Conservation (phyloP, 1,284 basidiomycete genomes). For the Malassezia restricta region DNA sequence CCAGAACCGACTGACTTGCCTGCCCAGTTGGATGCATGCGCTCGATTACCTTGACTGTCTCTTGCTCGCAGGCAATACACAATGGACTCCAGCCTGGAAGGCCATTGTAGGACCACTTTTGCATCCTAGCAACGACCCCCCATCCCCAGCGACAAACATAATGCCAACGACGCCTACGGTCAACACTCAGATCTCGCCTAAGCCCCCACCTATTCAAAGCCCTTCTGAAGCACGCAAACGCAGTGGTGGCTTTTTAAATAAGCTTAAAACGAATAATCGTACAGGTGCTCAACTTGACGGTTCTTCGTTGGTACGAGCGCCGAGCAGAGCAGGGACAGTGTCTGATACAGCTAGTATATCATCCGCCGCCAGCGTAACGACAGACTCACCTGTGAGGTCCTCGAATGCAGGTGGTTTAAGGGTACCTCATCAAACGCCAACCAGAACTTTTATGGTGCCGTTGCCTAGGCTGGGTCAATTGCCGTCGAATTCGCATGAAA, state of each 20-base stretch:
- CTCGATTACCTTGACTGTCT: conserved; percentile 70
- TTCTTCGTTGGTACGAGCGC: not conserved
- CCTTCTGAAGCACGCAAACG: not conserved
- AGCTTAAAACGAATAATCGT: not conserved
- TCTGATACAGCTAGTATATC: too few relatives aligned
- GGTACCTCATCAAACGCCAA: not conserved
- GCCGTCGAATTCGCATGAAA: too few relatives aligned
- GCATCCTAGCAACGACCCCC: not conserved
- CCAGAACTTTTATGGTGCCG: not conserved
- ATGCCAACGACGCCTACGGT: too few relatives aligned
- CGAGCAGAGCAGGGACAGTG: not conserved
- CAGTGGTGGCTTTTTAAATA: not conserved
- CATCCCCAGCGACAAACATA: too few relatives aligned
- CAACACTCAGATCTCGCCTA: not conserved
- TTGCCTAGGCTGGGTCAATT: not conserved
- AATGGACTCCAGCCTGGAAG: conserved; percentile 81
- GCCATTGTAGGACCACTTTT: conserved; percentile 55
- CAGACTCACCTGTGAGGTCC: not conserved
- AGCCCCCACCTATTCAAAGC: not conserved
- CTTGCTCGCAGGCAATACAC: conserved; percentile 75
- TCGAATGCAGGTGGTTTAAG: not conserved
- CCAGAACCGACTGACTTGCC: conserved; percentile 71
- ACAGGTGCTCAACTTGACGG: not conserved
- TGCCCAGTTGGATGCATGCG: conserved; percentile 84
- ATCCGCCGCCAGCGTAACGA: not conserved